phyloP scores from a whole-genome alignment of 2,329 filamentous ascomycete genomes.

The Pseudocercospora pini-densiflorae region DNA sequence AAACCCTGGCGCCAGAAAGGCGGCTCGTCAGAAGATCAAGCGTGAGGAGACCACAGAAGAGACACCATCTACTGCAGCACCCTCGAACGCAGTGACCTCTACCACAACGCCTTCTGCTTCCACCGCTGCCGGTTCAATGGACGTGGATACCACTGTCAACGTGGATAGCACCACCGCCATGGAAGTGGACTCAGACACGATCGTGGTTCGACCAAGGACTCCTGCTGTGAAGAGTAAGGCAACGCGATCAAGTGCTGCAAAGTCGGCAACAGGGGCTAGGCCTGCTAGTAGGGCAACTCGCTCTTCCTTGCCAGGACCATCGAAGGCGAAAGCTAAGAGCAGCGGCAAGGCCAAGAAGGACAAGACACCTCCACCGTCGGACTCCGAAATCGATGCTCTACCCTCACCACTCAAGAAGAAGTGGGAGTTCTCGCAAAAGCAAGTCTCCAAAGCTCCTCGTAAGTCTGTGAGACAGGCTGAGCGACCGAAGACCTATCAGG shows the following conservation, averaged over 20 bases:
- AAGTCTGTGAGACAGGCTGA: conserved; percentile 8
- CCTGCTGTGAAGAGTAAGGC: background rate
- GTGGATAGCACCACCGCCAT: background rate
- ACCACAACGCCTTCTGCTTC: background rate
- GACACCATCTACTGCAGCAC: background rate
- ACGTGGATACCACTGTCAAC: background rate
- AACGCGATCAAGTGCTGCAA: background rate
- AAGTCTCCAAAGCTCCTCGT: background rate
- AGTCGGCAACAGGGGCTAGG: background rate
- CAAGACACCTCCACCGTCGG: background rate
- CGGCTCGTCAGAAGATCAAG: background rate
- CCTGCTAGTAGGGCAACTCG: background rate
- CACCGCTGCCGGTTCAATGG: background rate
- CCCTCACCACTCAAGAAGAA: background rate
- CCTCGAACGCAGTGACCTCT: background rate
- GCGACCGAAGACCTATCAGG: background rate
- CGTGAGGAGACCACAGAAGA: background rate
- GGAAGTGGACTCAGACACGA: background rate
- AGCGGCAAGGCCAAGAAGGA: background rate
- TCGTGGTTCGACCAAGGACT: background rate
- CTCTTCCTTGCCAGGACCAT: background rate
- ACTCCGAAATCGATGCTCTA: background rate
- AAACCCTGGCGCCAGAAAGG: background rate
- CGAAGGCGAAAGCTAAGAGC: background rate
- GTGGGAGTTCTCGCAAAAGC: background rate